Conservation (phyloP, 495 filamentous ascomycete species). For the Rhypophila decipiens region DNA sequence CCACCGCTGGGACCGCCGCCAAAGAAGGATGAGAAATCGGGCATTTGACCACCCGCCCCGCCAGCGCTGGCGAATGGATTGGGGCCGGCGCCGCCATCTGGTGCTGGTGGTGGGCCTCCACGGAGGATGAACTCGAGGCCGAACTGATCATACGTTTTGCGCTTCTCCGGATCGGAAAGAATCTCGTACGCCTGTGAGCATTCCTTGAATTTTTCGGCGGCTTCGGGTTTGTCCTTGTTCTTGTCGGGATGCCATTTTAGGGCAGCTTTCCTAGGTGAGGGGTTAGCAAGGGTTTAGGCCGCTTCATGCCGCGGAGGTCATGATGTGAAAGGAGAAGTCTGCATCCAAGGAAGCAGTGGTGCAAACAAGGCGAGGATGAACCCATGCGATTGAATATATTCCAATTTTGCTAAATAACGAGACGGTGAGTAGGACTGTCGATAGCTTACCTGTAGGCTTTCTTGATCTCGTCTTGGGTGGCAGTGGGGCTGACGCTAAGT, state of each 20-base stretch:
- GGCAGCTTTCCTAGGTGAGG: conserved; percentile 64
- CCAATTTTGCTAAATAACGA: background rate
- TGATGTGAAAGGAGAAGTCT: conserved; percentile 2
- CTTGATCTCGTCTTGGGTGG: conserved; percentile 90
- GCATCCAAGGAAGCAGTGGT: background rate
- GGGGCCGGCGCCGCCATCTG: conserved; percentile 40
- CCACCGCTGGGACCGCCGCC: conserved; percentile 17
- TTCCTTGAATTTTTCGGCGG: conserved; percentile 90
- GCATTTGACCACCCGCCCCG: conserved; percentile 33
- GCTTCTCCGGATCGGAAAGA: conserved; percentile 92
- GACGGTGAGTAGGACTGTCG: too few relatives aligned
- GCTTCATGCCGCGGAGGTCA: background rate
- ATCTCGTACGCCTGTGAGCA: conserved; percentile 97
- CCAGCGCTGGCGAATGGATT: conserved; percentile 42
- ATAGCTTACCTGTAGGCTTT: conserved; percentile 79
- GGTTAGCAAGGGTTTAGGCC: conserved; percentile 12
- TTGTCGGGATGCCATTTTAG: conserved; percentile 96
- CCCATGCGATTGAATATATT: background rate
- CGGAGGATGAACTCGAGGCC: conserved; percentile 88
- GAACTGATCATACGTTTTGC: conserved; percentile 91
- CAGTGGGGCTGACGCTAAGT: conserved; percentile 67
- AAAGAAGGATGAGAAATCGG: conserved; percentile 23
- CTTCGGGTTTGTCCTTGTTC: conserved; percentile 82
- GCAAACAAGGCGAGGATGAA: background rate
- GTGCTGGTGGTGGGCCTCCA: conserved; percentile 67